Conservation (phyloP, 352 stramenopile genomes). For the Lagenidium giganteum region DNA sequence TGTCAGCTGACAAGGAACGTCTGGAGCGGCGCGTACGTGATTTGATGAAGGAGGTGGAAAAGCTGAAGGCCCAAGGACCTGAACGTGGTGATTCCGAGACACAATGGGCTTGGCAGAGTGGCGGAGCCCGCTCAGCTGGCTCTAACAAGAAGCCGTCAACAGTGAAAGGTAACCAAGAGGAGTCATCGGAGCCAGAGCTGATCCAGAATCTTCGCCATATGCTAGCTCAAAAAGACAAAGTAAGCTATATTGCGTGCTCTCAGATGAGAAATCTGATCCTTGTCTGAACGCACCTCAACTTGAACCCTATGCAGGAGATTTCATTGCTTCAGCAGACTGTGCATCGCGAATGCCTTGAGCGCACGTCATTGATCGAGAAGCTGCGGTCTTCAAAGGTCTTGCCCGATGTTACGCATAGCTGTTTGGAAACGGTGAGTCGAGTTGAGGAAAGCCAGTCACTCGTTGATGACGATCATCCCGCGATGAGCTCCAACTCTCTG, state of each 20-base stretch:
- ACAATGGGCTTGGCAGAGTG: too few species aligned
- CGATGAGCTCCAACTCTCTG: too few species aligned
- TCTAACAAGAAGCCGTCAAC: not conserved
- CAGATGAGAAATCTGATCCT: too few species aligned
- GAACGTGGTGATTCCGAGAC: not conserved
- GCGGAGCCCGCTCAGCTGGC: too few species aligned
- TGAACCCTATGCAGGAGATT: constrained; percentile 69
- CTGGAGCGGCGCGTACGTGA: too few species aligned
- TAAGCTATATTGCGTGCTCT: not conserved
- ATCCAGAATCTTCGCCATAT: constrained; percentile 30
- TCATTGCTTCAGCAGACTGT: constrained; percentile 70
- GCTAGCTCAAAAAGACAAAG: constrained; percentile 49
- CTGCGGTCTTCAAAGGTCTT: constrained; percentile 65
- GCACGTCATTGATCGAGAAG: constrained; percentile 69
- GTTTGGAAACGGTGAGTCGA: constrained; percentile 1
- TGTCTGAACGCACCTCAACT: too few species aligned
- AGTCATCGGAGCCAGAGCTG: constrained; percentile 30
- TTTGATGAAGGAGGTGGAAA: not conserved
- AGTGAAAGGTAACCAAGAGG: constrained; percentile 32
- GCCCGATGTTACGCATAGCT: constrained; percentile 28
- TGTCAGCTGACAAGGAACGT: too few species aligned
- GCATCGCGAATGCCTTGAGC: constrained; percentile 77
- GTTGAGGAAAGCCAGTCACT: not conserved
- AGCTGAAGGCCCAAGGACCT: constrained; percentile 4
- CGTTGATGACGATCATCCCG: constrained; percentile 16